Evolutionary conservation across 1,284 basidiomycete species (phyloP).

Genomic region (Garcileccinum viscosum): DNA sequence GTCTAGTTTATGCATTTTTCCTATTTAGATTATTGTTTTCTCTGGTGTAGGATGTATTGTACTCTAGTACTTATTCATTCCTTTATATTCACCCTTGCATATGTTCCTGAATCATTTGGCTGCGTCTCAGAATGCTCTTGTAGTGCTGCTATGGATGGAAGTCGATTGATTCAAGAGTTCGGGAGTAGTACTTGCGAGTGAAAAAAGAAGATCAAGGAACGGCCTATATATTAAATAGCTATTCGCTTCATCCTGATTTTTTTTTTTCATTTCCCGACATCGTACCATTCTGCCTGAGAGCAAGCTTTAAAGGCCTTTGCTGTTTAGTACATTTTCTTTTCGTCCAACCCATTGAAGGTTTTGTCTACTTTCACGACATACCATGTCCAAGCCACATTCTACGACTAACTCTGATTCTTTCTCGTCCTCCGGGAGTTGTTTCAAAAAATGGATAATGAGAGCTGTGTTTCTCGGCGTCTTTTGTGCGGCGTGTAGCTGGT

Average conservation of each 20-base stretch:
- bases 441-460: slow-evolving; percentile 55
- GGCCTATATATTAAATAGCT: not conserved
- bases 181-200: no score
- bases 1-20: slow-evolving; percentile 34
- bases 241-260: not conserved
- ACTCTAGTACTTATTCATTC: slow-evolving; percentile 40
- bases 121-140: not conserved
- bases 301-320: not conserved
- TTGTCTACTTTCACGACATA: not conserved
- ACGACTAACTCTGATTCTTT: not conserved
- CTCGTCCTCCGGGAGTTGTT: slow-evolving; percentile 2
- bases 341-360: not conserved
- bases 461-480: slow-evolving; percentile 47
- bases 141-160: not conserved
- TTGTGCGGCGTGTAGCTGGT: slow-evolving; percentile 50
- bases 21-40: not conserved
- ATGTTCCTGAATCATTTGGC: not conserved
- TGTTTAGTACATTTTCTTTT: not conserved
- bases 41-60: slow-evolving; percentile 39
- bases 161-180: no score
- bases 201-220: not conserved
- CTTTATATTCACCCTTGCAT: slow-evolving; percentile 1
- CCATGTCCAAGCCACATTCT: slow-evolving; percentile 25
- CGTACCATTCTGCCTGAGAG: not conserved
- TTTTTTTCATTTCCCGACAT: not conserved